phyloP scores from a whole-genome alignment of 2,329 filamentous ascomycete species.

The Fusarium poae region DNA sequence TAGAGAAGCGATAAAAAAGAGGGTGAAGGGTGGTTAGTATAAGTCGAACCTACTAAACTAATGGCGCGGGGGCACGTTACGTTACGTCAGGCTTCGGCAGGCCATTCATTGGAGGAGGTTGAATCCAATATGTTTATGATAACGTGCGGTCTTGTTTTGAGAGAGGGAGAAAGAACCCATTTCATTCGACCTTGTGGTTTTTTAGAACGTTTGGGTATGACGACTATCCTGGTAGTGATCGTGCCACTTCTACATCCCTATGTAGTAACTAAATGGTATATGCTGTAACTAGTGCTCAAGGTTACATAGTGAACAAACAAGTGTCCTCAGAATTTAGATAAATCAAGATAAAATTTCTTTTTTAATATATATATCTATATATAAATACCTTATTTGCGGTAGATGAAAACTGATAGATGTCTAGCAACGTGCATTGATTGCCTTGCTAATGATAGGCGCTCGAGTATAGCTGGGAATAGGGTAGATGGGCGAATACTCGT shows the following conservation, averaged over 20 bases:
- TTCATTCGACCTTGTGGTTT: constrained; percentile 6
- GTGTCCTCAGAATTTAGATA: background rate
- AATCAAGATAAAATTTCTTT: background rate
- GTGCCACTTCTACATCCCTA: constrained; percentile 29
- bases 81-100: constrained; percentile 39
- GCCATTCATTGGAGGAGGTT: constrained; percentile 30
- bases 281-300: background rate
- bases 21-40: constrained; percentile 18
- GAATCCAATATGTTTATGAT: constrained; percentile 2
- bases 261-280: background rate
- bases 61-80: constrained; percentile 30
- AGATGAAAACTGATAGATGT: constrained; percentile 28
- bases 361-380: background rate
- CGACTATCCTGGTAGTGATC: constrained; percentile 25
- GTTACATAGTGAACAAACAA: background rate
- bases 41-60: constrained; percentile 17
- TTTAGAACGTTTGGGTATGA: constrained; percentile 19
- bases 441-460: background rate
- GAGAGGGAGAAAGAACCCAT: constrained; percentile 31
- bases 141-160: constrained; percentile 22
- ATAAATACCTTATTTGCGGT: constrained; percentile 22
- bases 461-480: constrained; percentile 7
- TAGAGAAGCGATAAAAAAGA: background rate
- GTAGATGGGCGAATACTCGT: background rate
- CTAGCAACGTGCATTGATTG: constrained; percentile 10